Percentiles rank a stretch among this genome's conserved stretches.
phyloP scores from a whole-genome alignment of 2,329 filamentous ascomycete genomes.

The Ophiognomonia clavigignenti-juglandacearum region DNA sequence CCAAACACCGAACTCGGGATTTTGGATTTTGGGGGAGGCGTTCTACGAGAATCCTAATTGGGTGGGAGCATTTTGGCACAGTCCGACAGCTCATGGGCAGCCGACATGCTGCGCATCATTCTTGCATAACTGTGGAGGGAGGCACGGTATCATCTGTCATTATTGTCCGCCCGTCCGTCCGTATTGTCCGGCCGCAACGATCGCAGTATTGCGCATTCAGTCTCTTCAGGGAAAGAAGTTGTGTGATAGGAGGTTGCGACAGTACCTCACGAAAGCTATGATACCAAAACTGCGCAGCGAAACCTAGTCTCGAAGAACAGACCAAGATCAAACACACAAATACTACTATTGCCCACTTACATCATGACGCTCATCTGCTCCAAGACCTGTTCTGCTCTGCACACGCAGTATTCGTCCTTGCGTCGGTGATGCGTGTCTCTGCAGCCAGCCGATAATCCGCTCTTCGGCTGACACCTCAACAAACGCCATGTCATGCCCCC shows the following conservation, averaged over 20 bases:
- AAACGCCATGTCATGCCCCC: neutral
- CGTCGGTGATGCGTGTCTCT: neutral
- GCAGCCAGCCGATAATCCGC: neutral
- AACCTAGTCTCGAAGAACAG: neutral
- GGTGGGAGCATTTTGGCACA: neutral
- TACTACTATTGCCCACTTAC: neutral
- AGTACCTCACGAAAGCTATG: constrained; percentile 14
- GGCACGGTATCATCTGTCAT: constrained; percentile 7
- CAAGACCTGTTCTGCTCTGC: neutral
- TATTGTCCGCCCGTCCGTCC: constrained; percentile 4
- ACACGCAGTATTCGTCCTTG: neutral
- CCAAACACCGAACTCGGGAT: neutral
- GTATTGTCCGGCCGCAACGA: neutral
- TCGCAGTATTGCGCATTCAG: neutral
- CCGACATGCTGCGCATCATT: neutral
- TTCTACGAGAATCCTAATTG: neutral
- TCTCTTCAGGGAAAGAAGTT: neutral
- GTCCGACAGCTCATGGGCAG: neutral
- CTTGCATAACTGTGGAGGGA: constrained; percentile 1
- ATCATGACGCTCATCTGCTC: neutral
- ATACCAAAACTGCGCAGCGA: constrained; percentile 9
- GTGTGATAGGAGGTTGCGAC: constrained; percentile 4
- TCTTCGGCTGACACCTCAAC: neutral
- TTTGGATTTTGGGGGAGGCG: neutral
- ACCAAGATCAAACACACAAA: neutral